A percentile compares a stretch with the other conserved stretches of the same genome.
Conservation (phyloP, 257 asterid species). For the Cordia subcordata region DNA sequence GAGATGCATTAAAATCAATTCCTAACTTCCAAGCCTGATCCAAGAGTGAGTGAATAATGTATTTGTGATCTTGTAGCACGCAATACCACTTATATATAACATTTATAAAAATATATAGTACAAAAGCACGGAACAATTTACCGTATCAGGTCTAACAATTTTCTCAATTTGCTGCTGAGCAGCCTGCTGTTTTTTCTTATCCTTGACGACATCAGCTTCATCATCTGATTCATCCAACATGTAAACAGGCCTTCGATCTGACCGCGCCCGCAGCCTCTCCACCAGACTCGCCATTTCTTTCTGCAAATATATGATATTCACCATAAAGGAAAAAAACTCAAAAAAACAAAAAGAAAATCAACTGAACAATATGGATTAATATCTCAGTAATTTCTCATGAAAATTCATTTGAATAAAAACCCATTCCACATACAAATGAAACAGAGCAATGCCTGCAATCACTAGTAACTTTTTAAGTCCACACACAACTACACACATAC, state of each 20-base stretch:
- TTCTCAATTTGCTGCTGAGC: conserved; percentile 30
- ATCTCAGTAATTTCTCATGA: not conserved
- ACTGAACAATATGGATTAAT: not conserved
- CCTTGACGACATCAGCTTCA: conserved; percentile 32
- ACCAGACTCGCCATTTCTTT: conserved; percentile 48
- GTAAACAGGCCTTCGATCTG: conserved; percentile 81
- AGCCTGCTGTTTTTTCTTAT: conserved; percentile 21
- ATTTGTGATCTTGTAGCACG: no score
- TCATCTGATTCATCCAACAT: conserved; percentile 91
- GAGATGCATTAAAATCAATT: no score
- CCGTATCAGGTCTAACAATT: conserved; percentile 36
- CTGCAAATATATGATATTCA: conserved; percentile 8
- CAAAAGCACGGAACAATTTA: conserved; percentile 10
- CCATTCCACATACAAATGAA: no score
- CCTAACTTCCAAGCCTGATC: no score
- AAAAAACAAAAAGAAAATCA: not conserved
- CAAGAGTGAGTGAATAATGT: no score
- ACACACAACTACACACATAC: no score
- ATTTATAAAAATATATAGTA: not conserved
- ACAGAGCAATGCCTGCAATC: no score
- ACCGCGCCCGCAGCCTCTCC: conserved; percentile 65
- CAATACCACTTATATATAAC: not conserved
- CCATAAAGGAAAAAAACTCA: no score
- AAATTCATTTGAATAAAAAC: not conserved
- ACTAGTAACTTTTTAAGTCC: no score